Evolutionary conservation across 495 filamentous ascomycete genomes (phyloP), one percentile per base, ranked within the genome.

Genomic region (Stereocaulon alpinum): DNA sequence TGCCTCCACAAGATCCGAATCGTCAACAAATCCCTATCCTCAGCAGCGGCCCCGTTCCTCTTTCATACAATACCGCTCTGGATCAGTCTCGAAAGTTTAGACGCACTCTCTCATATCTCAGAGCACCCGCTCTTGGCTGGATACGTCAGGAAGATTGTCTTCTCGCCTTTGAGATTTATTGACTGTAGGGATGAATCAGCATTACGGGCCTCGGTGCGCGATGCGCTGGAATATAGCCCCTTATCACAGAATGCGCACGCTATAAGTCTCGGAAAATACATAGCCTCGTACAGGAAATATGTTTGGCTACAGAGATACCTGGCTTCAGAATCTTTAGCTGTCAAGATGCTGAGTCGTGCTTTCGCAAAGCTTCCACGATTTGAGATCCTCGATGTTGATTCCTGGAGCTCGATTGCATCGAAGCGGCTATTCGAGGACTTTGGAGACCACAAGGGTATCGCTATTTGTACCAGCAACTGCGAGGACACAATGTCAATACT

Each of bases 51-150:
- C 6, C 53, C 52, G 3, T 42, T 18, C 22, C 22, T 61, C 7
- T 61, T 61, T 52, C 44, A 40, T 9, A 56, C 52, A 11, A 50
- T 61, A 17, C 32, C 42, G 18, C n/a, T 61, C 12, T 56, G 59
- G 42, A 55, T 61, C 12, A 44, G 43, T 1, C 41, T 22, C 42
- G 29, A 61, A 56, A 61, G 59, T 32, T 40, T 61, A 24, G n/a
- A 55, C n/a, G 44, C 41, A 3, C 53, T 56, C 51, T 49, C 30
- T 24, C 14, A 34, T 14, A 30, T 55, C 18, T 50, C 59, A 49
- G 44, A 61, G 37, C 52, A 61, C 29, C 40, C 30, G 22, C 48
- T 20, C 20, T 40, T 60, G 37, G 56, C 50, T 12, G 42, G 42
- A 42, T 56, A 30, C 49, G 59, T 61, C 34, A 49, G 48, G 12